Evolutionary conservation across 768 basidiomycete genomes (phyloP).

Genomic region (Hydnum rufescens): DNA sequence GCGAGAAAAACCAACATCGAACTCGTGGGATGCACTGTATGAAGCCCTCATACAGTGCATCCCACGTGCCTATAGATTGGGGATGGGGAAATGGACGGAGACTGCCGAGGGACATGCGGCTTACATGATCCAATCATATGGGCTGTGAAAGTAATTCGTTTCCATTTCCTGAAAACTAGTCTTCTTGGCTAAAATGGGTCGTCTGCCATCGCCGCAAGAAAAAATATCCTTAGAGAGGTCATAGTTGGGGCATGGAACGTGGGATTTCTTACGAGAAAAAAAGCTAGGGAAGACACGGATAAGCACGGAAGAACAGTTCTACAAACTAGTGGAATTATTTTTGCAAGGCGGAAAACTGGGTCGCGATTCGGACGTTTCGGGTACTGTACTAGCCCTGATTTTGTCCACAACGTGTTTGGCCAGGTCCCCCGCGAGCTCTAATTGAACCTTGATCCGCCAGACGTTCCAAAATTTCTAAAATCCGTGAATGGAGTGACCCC

Average conservation of each 20-base stretch:
- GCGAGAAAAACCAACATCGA: constrained; percentile 64
- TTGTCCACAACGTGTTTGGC: no score
- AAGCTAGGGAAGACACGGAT: not conserved
- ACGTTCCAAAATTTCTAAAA: no score
- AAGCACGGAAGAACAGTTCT: no score
- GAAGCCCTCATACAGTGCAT: constrained; percentile 83
- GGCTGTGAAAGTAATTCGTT: constrained; percentile 3
- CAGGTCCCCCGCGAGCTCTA: no score
- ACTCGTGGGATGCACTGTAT: constrained; percentile 74
- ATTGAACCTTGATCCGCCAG: no score
- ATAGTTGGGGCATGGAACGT: not conserved
- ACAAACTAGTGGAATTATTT: no score
- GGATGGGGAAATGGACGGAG: constrained; percentile 38
- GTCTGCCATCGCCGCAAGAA: constrained; percentile 43
- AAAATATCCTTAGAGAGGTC: not conserved
- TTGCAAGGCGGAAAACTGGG: no score
- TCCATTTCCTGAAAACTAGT: constrained; percentile 16
- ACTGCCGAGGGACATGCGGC: constrained; percentile 1
- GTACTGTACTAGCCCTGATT: no score
- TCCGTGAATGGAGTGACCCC: no score
- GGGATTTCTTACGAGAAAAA: not conserved
- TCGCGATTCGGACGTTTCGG: no score
- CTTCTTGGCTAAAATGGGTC: constrained; percentile 73
- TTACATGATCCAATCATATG: constrained; percentile 11
- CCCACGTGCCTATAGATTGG: constrained; percentile 38